Percentiles rank a stretch among this genome's conserved stretches.
These are phyloP conservation scores for Fusarium sp. DNA, from an alignment of 2,329 filamentous ascomycete species.

Conservation along the genomic window DNA sequence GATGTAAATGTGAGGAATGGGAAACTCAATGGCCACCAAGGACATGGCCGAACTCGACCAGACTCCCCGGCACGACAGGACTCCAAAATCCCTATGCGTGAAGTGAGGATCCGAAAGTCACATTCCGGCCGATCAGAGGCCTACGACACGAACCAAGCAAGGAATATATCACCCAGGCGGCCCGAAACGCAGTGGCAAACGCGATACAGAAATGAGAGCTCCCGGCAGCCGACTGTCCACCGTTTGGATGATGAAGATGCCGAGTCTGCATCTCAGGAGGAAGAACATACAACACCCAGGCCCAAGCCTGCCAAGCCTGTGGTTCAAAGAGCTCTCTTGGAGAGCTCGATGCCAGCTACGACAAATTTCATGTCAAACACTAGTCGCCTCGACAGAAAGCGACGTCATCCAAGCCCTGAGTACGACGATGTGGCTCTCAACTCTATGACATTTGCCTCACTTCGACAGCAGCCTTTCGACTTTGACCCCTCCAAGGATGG, in stretches of 20 bases:
- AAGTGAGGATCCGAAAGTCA: constrained; percentile 45
- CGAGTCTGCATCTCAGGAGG: constrained; percentile 36
- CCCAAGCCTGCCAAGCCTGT: constrained; percentile 35
- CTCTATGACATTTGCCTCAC: constrained; percentile 61
- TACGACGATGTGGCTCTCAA: constrained; percentile 67
- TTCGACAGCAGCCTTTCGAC: constrained; percentile 65
- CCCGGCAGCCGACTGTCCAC: constrained; percentile 29
- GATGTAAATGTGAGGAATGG: constrained; percentile 25
- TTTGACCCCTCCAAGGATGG: constrained; percentile 61
- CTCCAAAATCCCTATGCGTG: constrained; percentile 53
- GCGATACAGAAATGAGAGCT: constrained; percentile 23
- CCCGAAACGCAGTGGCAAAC: constrained; percentile 34
- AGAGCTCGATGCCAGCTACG: constrained; percentile 38
- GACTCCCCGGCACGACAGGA: constrained; percentile 41
- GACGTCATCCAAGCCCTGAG: constrained; percentile 58
- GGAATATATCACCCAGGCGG: constrained; percentile 42
- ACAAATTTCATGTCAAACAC: constrained; percentile 1
- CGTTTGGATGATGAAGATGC: constrained; percentile 38
- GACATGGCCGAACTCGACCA: constrained; percentile 29
- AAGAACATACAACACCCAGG: constrained; percentile 36
- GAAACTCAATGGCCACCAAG: constrained; percentile 27
- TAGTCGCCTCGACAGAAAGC: constrained; percentile 48
- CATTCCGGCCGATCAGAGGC: constrained; percentile 36
- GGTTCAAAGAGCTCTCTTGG: constrained; percentile 30
- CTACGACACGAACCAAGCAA: constrained; percentile 29